Conservation (phyloP, 345 rosid genomes). For the Microcos paniculata region DNA sequence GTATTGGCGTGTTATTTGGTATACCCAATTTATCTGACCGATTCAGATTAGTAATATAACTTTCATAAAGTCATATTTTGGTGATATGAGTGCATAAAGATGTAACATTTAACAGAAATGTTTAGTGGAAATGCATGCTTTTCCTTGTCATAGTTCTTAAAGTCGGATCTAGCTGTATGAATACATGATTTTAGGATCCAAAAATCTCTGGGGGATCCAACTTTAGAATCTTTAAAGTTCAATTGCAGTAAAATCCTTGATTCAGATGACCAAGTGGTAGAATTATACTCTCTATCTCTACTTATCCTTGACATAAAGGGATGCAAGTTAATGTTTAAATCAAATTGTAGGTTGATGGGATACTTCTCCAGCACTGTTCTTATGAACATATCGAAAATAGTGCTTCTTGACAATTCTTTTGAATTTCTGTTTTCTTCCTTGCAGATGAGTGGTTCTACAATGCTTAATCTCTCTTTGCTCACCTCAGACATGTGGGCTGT, state of each 20-base stretch:
- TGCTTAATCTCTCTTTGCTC: conserved; percentile 87
- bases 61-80: background rate
- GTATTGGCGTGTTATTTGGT: background rate
- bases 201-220: background rate
- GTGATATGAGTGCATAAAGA: background rate
- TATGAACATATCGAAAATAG: background rate
- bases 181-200: background rate
- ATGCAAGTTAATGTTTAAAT: background rate
- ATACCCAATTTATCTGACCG: background rate
- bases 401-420: background rate
- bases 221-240: background rate
- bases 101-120: background rate
- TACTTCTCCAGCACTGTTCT: background rate
- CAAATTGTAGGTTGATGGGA: background rate
- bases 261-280: background rate
- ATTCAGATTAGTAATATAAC: background rate
- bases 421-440: conserved; percentile 2
- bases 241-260: background rate
- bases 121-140: background rate
- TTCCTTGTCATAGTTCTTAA: background rate
- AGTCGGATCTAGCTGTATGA: background rate
- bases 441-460: conserved; percentile 80
- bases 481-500: conserved; percentile 98
- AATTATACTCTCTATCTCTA: background rate
- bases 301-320: background rate